These are phyloP conservation scores for Entomortierella lignicola DNA, from an alignment of 192 early-diverging fungal species.

Conservation along the genomic window DNA sequence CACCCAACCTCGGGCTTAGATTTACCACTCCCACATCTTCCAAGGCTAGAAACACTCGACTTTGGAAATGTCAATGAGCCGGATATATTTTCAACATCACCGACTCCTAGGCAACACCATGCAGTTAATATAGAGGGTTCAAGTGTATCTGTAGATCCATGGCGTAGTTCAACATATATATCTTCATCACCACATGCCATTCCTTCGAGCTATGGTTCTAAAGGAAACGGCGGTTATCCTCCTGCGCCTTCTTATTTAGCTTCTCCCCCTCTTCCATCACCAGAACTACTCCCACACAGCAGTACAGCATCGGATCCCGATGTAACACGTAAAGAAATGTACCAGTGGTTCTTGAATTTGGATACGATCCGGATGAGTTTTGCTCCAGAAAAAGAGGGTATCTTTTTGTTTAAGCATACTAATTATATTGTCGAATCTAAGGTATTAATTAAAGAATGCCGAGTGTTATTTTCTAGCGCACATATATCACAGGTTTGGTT, in stretches of 20 bases:
- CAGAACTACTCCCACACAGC: constrained; percentile 8
- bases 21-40: constrained; percentile 69
- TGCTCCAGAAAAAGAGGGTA: constrained; percentile 64
- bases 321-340: constrained; percentile 45
- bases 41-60: constrained; percentile 63
- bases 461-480: no score
- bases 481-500: not conserved
- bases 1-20: constrained; percentile 43
- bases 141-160: constrained; percentile 63
- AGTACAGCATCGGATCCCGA: constrained; percentile 22
- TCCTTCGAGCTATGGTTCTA: not conserved
- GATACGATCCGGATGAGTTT: constrained; percentile 66
- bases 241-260: constrained; percentile 51
- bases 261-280: constrained; percentile 27
- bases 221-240: constrained; percentile 41
- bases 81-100: constrained; percentile 15
- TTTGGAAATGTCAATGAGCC: constrained; percentile 42
- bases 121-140: constrained; percentile 32
- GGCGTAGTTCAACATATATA: constrained; percentile 51
- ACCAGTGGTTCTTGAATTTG: constrained; percentile 66
- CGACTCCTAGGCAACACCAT: constrained; percentile 24
- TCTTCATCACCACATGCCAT: not conserved
- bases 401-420: constrained; percentile 82
- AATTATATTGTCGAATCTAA: constrained; percentile 87
- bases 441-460: constrained; percentile 55